These are phyloP conservation scores for Omphalotus guepiniiformis DNA, from an alignment of 768 basidiomycete genomes.

Conservation along the genomic window DNA sequence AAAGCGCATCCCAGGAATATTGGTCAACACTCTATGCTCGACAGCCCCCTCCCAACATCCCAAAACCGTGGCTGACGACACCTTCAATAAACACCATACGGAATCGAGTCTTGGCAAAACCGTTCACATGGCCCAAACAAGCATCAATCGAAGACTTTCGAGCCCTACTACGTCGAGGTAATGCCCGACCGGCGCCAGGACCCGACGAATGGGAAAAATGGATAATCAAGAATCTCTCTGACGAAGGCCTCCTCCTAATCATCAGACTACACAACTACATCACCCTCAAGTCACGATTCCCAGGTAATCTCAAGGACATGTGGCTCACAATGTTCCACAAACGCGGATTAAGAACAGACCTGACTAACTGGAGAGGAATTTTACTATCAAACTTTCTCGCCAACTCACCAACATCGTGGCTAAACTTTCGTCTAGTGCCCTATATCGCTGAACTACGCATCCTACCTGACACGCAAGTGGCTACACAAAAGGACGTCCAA, in stretches of 20 bases:
- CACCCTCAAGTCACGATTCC: constrained; percentile 19
- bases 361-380: constrained; percentile 27
- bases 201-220: constrained; percentile 34
- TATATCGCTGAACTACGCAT: constrained; percentile 18
- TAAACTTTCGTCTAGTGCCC: constrained; percentile 18
- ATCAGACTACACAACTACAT: constrained; percentile 25
- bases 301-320: constrained; percentile 20
- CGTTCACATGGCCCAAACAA: constrained; percentile 21
- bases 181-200: constrained; percentile 24
- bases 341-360: constrained; percentile 15
- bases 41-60: constrained; percentile 5
- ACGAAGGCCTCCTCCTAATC: constrained; percentile 17
- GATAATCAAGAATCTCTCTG: constrained; percentile 22
- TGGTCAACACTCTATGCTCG: constrained; percentile 14
- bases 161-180: constrained; percentile 21
- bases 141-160: constrained; percentile 15
- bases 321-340: constrained; percentile 26
- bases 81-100: constrained; percentile 13
- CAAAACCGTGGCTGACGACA: constrained; percentile 23
- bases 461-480: constrained; percentile 22
- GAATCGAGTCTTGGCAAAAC: constrained; percentile 10
- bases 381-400: constrained; percentile 19
- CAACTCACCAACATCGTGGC: constrained; percentile 25
- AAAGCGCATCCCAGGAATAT: constrained; percentile 13
- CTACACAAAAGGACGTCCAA: constrained; percentile 25